Evolutionary conservation across 202 grass and related monocot genomes (phyloP).

Genomic region (Bolboschoenoplectus hybrid): DNA sequence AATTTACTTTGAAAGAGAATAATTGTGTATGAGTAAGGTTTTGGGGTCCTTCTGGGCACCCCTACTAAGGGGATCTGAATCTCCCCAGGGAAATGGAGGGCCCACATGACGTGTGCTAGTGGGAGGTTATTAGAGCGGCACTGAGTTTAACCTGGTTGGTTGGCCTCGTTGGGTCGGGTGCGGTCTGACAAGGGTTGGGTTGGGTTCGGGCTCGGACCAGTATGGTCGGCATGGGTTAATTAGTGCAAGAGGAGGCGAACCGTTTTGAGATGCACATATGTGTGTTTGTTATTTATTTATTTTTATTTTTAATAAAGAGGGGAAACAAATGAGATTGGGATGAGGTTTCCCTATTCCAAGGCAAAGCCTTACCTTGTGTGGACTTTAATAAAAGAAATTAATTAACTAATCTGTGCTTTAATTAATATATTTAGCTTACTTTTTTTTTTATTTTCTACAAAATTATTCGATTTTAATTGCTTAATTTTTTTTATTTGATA

Average conservation of each 20-base stretch:
- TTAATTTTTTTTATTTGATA: background rate
- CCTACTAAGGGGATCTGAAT: constrained; percentile 19
- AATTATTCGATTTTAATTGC: too few relatives aligned
- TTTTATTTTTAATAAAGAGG: background rate
- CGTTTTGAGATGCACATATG: background rate
- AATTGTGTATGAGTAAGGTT: constrained; percentile 31
- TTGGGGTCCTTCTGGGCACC: constrained; percentile 7
- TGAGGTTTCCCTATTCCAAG: constrained; percentile 25
- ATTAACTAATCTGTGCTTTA: too few relatives aligned
- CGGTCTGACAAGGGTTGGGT: constrained; percentile 21
- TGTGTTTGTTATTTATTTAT: background rate
- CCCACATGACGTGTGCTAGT: constrained; percentile 26
- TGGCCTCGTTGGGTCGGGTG: background rate
- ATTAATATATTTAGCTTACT: too few relatives aligned
- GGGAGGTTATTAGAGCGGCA: constrained; percentile 31
- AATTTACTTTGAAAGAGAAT: background rate
- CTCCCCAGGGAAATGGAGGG: constrained; percentile 33
- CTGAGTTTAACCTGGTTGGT: background rate
- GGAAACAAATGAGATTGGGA: constrained; percentile 22
- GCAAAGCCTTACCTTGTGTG: background rate
- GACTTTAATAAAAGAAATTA: too few relatives aligned
- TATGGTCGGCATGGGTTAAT: background rate
- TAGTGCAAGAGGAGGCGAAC: constrained; percentile 30
- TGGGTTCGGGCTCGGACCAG: background rate
- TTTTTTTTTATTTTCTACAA: too few relatives aligned